Percentiles rank a stretch among this genome's conserved stretches.
Evolutionary conservation across 1,284 basidiomycete genomes (phyloP).

Genomic region (Sporisorium graminicola): DNA sequence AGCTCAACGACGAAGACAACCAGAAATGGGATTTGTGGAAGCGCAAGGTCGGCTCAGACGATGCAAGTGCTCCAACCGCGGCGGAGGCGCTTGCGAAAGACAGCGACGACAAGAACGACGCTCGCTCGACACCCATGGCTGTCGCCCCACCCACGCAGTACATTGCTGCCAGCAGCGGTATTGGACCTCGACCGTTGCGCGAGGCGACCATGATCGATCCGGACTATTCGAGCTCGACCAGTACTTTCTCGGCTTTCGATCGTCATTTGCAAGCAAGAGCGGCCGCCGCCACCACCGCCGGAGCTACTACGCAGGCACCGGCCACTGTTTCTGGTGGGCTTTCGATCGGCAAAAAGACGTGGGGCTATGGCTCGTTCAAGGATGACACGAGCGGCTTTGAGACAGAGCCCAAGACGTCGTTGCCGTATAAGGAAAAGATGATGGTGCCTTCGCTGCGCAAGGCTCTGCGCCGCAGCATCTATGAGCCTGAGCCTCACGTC

Average conservation of each 20-base stretch:
- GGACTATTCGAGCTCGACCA: conserved; percentile 19
- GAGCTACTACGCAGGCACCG: neutral
- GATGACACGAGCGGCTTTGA: conserved; percentile 57
- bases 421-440: conserved; percentile 67
- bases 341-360: conserved; percentile 38
- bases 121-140: conserved; percentile 48
- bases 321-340: conserved; percentile 18
- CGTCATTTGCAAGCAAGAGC: conserved; percentile 26
- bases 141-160: conserved; percentile 46
- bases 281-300: neutral
- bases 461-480: conserved; percentile 50
- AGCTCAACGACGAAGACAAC: conserved; percentile 54
- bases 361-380: conserved; percentile 52
- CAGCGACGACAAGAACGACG: conserved; percentile 12
- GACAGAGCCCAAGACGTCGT: conserved; percentile 66
- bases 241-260: conserved; percentile 34
- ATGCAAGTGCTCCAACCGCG: neutral
- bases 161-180: conserved; percentile 43
- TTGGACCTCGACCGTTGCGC: conserved; percentile 43
- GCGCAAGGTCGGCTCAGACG: conserved; percentile 29
- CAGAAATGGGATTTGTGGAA: conserved; percentile 61
- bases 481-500: conserved; percentile 26
- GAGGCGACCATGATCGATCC: conserved; percentile 47
- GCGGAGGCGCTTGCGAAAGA: neutral
- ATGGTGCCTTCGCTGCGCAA: conserved; percentile 65